Base-by-base conservation (phyloP, 768 basidiomycete species). In the Pleurotus pulmonarius region DNA sequence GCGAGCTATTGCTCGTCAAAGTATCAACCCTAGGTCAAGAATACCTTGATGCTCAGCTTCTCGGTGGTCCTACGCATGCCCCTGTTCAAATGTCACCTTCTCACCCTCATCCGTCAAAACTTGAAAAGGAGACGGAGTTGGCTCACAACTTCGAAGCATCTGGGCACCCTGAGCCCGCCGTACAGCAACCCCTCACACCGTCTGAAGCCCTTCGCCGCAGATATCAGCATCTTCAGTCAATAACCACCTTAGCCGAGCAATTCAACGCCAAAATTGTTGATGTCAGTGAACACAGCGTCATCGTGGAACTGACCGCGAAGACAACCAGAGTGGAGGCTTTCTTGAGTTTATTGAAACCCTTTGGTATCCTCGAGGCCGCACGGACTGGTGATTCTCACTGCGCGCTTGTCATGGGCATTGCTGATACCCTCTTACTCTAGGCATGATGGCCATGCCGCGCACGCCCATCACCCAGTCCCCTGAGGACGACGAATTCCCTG, bases 1-100 rank as follows among this genome's bases (percentile, higher is more conserved):
- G 97, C 63, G 97, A 99, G 72, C 81, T 98, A 12, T 82, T 98
- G 29, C 88, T 99, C 61, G 92, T 89, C 67, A 99, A 99, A 69
- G 86, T 99, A 3, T 98, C 97, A 57, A 96, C 95, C 66, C 87
- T 99, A 37, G 97, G 97, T 2, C 92, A 95, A 8, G 96, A 99
- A 69, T 99, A 96, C 70, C 83, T 96, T 60, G 92, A 96, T 61
- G 89, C 94, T 56, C 94, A 98, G 64, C 84, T 97, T 54, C 75
- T 78, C 16, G 92, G 92, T 41, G 91, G 90, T 2, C 92, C 92
- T 4, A 88, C 90, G 0, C 90, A 90, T 68, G 89, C 90, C 55
- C 84, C 90, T 4, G 83, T 88, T 53, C 72, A 75, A 55, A 64
- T 70, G 16, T 65, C 65, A 8, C 60, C 51, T 20, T 26, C 51